Evolutionary conservation across 1,284 basidiomycete species (phyloP).

Genomic region (Ceratobasidium sp.): DNA sequence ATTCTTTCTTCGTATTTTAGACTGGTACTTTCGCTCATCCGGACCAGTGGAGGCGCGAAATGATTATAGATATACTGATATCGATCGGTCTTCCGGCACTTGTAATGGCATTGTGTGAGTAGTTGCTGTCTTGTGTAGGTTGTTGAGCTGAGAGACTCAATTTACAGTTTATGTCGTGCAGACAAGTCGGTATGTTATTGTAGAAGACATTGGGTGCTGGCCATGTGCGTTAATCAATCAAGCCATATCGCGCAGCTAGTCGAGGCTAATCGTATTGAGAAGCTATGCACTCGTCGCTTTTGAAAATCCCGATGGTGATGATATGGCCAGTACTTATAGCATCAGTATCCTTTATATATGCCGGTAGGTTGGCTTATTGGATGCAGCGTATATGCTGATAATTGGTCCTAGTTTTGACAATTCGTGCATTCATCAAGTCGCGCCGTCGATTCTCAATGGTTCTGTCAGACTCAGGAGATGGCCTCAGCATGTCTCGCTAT

Average conservation of each 20-base stretch:
- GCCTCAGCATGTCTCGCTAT: constrained; percentile 63
- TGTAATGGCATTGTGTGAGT: too few relatives aligned
- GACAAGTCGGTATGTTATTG: constrained; percentile 39
- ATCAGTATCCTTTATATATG: constrained; percentile 36
- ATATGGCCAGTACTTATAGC: constrained; percentile 38
- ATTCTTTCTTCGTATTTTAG: background rate
- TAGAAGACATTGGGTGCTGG: constrained; percentile 48
- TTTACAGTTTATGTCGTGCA: constrained; percentile 43
- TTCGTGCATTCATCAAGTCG: constrained; percentile 41
- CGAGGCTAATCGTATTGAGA: too few relatives aligned
- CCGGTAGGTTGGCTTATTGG: constrained; percentile 14
- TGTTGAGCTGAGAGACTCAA: background rate
- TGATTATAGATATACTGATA: constrained; percentile 63
- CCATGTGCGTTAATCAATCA: background rate
- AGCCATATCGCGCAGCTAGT: too few relatives aligned
- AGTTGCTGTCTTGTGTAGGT: constrained; percentile 60
- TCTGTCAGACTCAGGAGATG: background rate
- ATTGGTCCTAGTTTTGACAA: constrained; percentile 10
- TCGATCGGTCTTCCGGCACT: constrained; percentile 65
- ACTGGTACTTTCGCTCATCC: background rate
- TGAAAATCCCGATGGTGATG: constrained; percentile 10
- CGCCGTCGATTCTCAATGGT: constrained; percentile 43
- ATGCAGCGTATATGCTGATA: too few relatives aligned
- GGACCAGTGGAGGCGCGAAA: constrained; percentile 14
- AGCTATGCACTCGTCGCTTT: too few relatives aligned